These are phyloP conservation scores for Allium fistulosum DNA, from an alignment of 106 monocot species.

Conservation along the genomic window DNA sequence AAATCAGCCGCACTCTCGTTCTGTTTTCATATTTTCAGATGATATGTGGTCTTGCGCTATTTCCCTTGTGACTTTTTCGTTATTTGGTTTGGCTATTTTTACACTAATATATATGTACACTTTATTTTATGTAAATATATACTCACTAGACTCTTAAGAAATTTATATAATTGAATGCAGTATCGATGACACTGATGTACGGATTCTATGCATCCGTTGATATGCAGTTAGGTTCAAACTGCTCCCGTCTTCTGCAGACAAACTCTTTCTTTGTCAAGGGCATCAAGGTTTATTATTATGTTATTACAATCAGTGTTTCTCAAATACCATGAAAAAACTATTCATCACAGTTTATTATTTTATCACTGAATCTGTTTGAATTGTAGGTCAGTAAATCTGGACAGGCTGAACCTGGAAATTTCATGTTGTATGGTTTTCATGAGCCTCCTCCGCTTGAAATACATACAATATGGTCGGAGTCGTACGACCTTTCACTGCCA, in stretches of 20 bases:
- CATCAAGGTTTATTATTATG: constrained; percentile 17
- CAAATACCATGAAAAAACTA: background rate
- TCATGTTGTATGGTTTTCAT: constrained; percentile 28
- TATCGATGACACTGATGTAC: constrained; percentile 31
- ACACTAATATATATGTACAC: too few species aligned
- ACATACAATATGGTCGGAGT: constrained; percentile 24
- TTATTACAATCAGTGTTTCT: background rate
- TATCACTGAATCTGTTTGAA: background rate
- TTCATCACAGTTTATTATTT: background rate
- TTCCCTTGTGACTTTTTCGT: too few species aligned
- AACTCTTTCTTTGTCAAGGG: constrained; percentile 41
- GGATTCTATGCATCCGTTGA: constrained; percentile 32
- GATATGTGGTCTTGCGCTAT: too few species aligned
- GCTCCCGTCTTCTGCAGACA: constrained; percentile 28
- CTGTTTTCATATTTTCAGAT: too few species aligned
- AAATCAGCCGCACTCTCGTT: too few species aligned
- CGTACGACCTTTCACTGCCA: constrained; percentile 18
- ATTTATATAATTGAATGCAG: constrained; percentile 9
- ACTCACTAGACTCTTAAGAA: too few species aligned
- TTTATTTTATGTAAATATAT: too few species aligned
- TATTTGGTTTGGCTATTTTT: too few species aligned
- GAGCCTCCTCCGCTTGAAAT: constrained; percentile 37
- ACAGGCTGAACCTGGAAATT: constrained; percentile 2
- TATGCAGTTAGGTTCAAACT: constrained; percentile 33
- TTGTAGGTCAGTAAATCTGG: constrained; percentile 28